These are phyloP conservation scores for Carnegiea gigantea DNA, from an alignment of 179 eudicot species.

Conservation along the genomic window DNA sequence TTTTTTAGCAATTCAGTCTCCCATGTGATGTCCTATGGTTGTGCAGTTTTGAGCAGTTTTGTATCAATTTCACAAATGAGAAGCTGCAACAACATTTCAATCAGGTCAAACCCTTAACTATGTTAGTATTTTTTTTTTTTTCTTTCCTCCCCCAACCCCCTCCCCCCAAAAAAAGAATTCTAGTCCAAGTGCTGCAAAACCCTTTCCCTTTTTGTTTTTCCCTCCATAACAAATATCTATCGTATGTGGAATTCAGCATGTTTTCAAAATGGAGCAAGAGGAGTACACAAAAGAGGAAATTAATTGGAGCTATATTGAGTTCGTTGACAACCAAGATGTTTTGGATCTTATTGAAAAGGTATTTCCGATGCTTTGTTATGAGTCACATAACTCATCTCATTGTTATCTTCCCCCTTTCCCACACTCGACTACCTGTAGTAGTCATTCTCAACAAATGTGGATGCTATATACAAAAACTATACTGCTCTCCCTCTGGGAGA, in stretches of 20 bases:
- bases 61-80: slow-evolving; percentile 81
- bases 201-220: background rate
- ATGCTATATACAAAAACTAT: background rate
- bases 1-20: slow-evolving; percentile 16
- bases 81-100: slow-evolving; percentile 88
- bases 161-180: background rate
- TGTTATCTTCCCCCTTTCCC: background rate
- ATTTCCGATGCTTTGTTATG: slow-evolving; percentile 9
- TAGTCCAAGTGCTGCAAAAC: background rate
- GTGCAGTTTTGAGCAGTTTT: slow-evolving; percentile 81
- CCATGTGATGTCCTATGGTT: slow-evolving; percentile 8
- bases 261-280: slow-evolving; percentile 91
- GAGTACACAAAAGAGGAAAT: slow-evolving; percentile 83
- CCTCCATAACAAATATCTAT: slow-evolving; percentile 10
- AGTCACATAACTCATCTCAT: slow-evolving; percentile 6
- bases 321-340: slow-evolving; percentile 82
- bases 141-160: background rate
- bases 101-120: slow-evolving; percentile 41
- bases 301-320: slow-evolving; percentile 86
- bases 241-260: slow-evolving; percentile 54
- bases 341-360: slow-evolving; percentile 77
- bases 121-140: background rate
- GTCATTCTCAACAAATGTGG: background rate
- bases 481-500: background rate
- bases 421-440: background rate